Conservation (phyloP, 495 filamentous ascomycete species). For the Talaromyces ruber region DNA sequence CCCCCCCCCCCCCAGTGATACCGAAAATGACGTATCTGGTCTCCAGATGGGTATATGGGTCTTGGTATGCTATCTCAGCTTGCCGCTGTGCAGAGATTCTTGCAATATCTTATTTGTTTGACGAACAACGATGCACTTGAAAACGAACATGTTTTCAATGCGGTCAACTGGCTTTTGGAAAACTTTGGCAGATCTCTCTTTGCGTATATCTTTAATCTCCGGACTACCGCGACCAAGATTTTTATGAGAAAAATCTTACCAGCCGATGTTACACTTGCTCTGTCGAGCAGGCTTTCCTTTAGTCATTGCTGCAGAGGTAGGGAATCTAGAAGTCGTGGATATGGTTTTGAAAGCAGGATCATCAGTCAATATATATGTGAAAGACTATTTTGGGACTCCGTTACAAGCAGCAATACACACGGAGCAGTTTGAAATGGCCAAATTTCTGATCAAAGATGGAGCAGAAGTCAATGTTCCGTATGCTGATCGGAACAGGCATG, state of each 20-base stretch:
- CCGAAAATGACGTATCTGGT: background rate
- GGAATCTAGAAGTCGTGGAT: slow-evolving; percentile 4
- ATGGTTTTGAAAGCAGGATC: slow-evolving; percentile 12
- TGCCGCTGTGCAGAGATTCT: background rate
- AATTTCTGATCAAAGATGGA: slow-evolving; percentile 17
- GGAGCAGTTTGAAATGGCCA: slow-evolving; percentile 14
- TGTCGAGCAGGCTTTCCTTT: background rate
- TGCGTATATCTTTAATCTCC: background rate
- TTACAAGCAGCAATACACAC: slow-evolving; percentile 20
- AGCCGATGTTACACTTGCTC: background rate
- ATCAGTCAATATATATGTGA: slow-evolving; percentile 12
- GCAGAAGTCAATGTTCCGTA: slow-evolving; percentile 13
- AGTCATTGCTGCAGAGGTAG: slow-evolving; percentile 8
- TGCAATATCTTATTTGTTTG: background rate
- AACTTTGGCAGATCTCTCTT: background rate
- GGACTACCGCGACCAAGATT: background rate
- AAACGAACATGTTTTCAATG: background rate
- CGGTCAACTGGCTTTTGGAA: background rate
- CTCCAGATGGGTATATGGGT: background rate
- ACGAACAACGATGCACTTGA: background rate
- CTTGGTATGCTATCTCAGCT: background rate
- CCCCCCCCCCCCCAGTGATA: background rate
- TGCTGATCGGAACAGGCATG: background rate
- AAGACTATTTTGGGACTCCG: slow-evolving; percentile 8
- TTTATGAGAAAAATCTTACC: background rate